Evolutionary conservation across 345 rosid species (phyloP).

Genomic region (Erodium maritimum): DNA sequence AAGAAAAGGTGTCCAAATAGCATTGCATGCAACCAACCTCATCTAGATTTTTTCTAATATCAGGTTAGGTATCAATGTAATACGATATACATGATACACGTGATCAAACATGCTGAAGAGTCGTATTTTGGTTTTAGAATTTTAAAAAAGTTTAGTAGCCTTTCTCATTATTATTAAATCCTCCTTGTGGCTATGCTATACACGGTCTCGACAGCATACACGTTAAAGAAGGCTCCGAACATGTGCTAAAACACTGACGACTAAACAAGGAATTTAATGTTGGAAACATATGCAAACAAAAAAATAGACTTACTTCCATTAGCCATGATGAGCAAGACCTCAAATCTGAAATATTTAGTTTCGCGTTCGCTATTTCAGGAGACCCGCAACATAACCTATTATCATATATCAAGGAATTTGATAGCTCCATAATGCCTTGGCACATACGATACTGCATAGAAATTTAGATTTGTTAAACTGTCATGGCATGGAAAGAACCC

Average conservation of each 20-base stretch:
- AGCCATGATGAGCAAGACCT: constrained; percentile 48
- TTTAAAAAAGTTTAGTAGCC: too few relatives aligned
- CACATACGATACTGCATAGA: constrained; percentile 88
- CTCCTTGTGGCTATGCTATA: too few relatives aligned
- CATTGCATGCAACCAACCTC: too few relatives aligned
- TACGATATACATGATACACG: too few relatives aligned
- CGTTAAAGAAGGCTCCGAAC: not conserved
- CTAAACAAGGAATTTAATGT: not conserved
- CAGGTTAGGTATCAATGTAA: too few relatives aligned
- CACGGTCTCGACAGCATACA: not conserved
- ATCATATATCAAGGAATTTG: constrained; percentile 88
- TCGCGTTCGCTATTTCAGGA: constrained; percentile 59
- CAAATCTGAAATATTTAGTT: constrained; percentile 40
- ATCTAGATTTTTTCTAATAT: too few relatives aligned
- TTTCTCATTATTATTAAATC: too few relatives aligned
- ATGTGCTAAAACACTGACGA: not conserved
- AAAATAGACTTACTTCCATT: constrained; percentile 37
- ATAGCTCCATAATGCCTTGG: constrained; percentile 80
- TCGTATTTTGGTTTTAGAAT: too few relatives aligned
- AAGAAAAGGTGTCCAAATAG: too few relatives aligned
- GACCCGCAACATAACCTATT: constrained; percentile 86
- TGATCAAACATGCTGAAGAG: too few relatives aligned
- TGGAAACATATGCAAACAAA: constrained; percentile 2
- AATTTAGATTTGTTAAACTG: constrained; percentile 8
- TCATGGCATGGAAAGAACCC: constrained; percentile 2